These are phyloP conservation scores for Solanum clarkiae DNA, from an alignment of 257 asterid genomes.

Conservation along the genomic window DNA sequence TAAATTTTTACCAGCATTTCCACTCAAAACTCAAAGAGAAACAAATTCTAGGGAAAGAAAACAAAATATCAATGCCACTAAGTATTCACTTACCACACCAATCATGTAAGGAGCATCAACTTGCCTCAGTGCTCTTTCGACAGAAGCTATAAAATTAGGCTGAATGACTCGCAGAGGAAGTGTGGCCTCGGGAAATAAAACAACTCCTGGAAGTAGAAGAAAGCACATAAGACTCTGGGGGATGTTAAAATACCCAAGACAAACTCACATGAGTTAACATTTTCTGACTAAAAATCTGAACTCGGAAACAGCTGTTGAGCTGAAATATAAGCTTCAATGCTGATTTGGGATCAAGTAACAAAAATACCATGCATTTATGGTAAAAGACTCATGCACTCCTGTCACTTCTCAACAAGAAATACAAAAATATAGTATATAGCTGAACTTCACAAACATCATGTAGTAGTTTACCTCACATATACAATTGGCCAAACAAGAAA, in stretches of 20 bases:
- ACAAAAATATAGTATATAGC: not conserved
- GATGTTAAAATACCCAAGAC: not conserved
- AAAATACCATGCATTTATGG: not conserved
- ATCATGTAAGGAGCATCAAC: constrained; percentile 69
- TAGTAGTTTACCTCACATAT: not conserved
- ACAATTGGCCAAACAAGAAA: not conserved
- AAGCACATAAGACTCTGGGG: not conserved
- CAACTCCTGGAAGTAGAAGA: constrained; percentile 53
- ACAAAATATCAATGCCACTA: not conserved
- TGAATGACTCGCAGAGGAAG: constrained; percentile 85
- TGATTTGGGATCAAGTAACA: not conserved
- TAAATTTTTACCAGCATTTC: constrained; percentile 1
- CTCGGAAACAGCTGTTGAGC: not conserved
- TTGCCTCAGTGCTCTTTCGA: constrained; percentile 71
- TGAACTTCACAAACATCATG: not conserved
- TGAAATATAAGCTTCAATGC: not conserved
- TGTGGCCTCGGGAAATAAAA: constrained; percentile 89
- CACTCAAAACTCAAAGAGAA: constrained; percentile 5
- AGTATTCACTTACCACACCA: constrained; percentile 64
- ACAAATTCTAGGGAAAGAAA: constrained; percentile 1
- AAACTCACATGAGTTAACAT: not conserved
- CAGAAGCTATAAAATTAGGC: constrained; percentile 70
- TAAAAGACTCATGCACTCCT: not conserved
- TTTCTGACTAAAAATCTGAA: not conserved
- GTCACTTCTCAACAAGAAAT: not conserved